Evolutionary conservation across 2,329 filamentous ascomycete genomes (phyloP), one percentile per base, ranked within the genome.

Genomic region (Purpureocillium takamizusanense): DNA sequence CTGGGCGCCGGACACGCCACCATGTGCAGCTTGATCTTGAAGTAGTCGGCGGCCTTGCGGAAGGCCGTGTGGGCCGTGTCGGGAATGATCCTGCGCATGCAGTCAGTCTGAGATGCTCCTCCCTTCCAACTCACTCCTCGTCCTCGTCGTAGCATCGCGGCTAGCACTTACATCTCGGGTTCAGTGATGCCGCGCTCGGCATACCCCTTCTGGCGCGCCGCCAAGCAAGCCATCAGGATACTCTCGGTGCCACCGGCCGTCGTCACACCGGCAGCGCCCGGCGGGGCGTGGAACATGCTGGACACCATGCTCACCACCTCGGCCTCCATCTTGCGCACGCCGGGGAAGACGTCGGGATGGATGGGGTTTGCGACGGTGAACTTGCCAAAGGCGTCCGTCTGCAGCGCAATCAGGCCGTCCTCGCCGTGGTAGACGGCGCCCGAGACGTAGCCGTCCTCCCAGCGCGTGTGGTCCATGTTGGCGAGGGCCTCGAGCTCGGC

Each of bases 291-390:
- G 70, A 95, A 98, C 60, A 98, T 67, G 33, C 77, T 76, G 44
- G 94, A 68, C 23, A 94, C 88, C 90, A 98, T 98, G 48, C 89
- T 84, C 37, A 98, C 92, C 44, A 98, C 71, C 67, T 98, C 92
- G 33, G 92, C 90, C 69, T 98, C 92, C 92, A 98, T 98, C 76
- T 98, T 98, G 53, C 92, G 74, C 37, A 98, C 89, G 21, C 90
- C 92, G 13, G 92, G 92, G 65, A 98, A 98, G 32, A 98, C 90
- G 64, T 98, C 92, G 7, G 92, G 92, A 60, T 98, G 92, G 50
- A 98, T 92, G 3, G 92, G 92, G 61, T 98, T 98, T 30, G 88
- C 77, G 23, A 98, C 92, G 36, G 88, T 90, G 60, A 98, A 98
- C 61, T 85, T 84, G 47, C 85, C 84, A 70, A 90, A 97, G 1